Conservation (phyloP, 176 grass and related monocot genomes). For the Oryza nivara region DNA sequence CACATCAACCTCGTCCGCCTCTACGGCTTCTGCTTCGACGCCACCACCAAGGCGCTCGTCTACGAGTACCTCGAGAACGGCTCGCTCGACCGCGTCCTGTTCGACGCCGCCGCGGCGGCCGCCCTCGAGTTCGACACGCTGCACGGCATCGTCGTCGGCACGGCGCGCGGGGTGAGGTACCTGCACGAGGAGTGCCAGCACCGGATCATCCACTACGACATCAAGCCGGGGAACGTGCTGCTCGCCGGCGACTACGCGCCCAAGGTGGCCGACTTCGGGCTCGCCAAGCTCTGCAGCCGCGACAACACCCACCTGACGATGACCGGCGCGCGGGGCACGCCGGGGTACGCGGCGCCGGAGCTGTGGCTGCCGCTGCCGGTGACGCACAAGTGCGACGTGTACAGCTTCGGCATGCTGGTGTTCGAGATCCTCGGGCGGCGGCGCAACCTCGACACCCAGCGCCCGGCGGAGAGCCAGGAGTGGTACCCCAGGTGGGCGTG, state of each 20-base stretch:
- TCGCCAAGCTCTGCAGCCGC: constrained; percentile 49
- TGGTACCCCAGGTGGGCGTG: constrained; percentile 79
- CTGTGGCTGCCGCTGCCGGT: constrained; percentile 61
- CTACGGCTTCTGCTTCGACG: constrained; percentile 84
- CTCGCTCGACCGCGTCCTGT: constrained; percentile 45
- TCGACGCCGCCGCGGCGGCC: constrained; percentile 36
- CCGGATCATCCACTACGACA: constrained; percentile 76
- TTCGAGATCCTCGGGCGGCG: constrained; percentile 64
- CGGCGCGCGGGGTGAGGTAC: constrained; percentile 69
- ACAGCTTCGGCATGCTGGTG: constrained; percentile 60
- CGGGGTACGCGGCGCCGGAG: constrained; percentile 72
- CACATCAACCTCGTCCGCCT: constrained; percentile 80
- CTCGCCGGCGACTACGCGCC: constrained; percentile 48
- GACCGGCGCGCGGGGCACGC: constrained; percentile 61
- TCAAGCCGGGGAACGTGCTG: constrained; percentile 68
- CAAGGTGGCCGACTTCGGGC: constrained; percentile 74
- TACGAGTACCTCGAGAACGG: constrained; percentile 81
- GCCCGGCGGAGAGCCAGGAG: constrained; percentile 56
- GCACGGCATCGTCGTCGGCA: constrained; percentile 57
- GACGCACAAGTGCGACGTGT: constrained; percentile 74
- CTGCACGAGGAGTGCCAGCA: constrained; percentile 78
- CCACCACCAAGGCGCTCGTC: constrained; percentile 54
- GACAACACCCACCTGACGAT: constrained; percentile 48
- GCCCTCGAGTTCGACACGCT: constrained; percentile 43
- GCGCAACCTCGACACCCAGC: constrained; percentile 8